phyloP scores from a whole-genome alignment of 23 red algal genomes.

The Gracilaria caudata region DNA sequence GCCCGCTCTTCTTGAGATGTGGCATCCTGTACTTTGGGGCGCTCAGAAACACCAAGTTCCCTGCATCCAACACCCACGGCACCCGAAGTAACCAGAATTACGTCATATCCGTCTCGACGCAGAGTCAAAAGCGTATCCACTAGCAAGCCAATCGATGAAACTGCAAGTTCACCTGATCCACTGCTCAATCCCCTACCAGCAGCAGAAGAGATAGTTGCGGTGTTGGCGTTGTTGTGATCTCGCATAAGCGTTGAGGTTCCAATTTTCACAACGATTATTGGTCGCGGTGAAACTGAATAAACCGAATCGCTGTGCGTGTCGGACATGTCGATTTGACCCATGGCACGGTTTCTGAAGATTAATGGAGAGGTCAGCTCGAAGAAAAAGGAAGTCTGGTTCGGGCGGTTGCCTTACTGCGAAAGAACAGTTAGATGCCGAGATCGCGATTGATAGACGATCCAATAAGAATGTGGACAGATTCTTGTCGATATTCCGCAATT shows the following conservation, averaged over 20 bases:
- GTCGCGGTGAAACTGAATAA: constrained; percentile 6
- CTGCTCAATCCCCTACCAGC: constrained; percentile 34
- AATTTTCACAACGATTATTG: constrained; percentile 93
- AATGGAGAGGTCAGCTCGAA: not conserved
- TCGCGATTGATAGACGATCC: not conserved
- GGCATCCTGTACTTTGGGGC: constrained; percentile 45
- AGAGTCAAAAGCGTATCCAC: constrained; percentile 90
- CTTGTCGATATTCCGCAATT: not conserved
- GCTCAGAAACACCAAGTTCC: constrained; percentile 67
- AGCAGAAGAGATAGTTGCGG: constrained; percentile 42
- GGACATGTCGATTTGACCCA: not conserved
- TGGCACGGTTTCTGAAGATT: not conserved
- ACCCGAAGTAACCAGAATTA: constrained; percentile 96
- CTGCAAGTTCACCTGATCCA: constrained; percentile 82
- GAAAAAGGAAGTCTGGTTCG: not conserved
- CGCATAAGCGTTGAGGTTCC: constrained; percentile 99
- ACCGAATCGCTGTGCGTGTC: not conserved
- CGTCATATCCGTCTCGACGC: constrained; percentile 69
- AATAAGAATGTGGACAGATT: not conserved
- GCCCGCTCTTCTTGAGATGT: constrained; percentile 53
- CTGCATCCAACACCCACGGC: constrained; percentile 95
- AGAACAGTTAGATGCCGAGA: not conserved
- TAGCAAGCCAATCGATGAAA: constrained; percentile 89
- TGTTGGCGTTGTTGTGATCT: constrained; percentile 13
- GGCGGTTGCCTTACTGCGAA: not conserved